These are phyloP conservation scores for Penicillium palitans DNA, from an alignment of 2,329 filamentous ascomycete genomes.

Conservation along the genomic window DNA sequence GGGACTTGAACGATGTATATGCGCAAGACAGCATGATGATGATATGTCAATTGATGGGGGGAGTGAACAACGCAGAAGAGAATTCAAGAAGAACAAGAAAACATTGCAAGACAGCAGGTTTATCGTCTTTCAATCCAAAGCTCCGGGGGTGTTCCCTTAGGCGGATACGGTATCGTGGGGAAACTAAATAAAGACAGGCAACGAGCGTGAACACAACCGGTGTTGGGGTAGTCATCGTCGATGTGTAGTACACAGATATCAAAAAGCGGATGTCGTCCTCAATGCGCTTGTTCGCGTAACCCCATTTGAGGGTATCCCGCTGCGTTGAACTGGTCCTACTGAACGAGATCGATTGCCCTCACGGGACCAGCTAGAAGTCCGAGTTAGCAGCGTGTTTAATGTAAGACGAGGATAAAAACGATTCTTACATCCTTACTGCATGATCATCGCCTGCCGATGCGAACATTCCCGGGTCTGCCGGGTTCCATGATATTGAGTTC, in stretches of 20 bases:
- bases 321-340: constrained; percentile 28
- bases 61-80: neutral
- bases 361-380: constrained; percentile 36
- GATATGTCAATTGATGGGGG: neutral
- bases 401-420: neutral
- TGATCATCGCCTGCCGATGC: constrained; percentile 89
- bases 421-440: constrained; percentile 77
- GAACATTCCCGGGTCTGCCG: constrained; percentile 76
- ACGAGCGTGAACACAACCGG: constrained; percentile 1
- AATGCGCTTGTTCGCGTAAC: constrained; percentile 44
- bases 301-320: constrained; percentile 35
- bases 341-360: constrained; percentile 32
- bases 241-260: constrained; percentile 12
- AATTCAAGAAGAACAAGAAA: constrained; percentile 4
- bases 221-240: neutral
- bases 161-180: neutral
- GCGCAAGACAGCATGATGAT: constrained; percentile 1
- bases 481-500: constrained; percentile 89
- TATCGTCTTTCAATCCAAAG: constrained; percentile 18
- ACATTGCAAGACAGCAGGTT: constrained; percentile 5
- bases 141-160: constrained; percentile 7
- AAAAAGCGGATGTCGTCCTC: constrained; percentile 40
- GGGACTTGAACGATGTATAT: constrained; percentile 7
- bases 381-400: constrained; percentile 1
- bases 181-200: constrained; percentile 4